Percentiles rank a stretch among this genome's conserved stretches.
phyloP scores from a whole-genome alignment of 106 monocot species.

The Platanthera zijinensis region DNA sequence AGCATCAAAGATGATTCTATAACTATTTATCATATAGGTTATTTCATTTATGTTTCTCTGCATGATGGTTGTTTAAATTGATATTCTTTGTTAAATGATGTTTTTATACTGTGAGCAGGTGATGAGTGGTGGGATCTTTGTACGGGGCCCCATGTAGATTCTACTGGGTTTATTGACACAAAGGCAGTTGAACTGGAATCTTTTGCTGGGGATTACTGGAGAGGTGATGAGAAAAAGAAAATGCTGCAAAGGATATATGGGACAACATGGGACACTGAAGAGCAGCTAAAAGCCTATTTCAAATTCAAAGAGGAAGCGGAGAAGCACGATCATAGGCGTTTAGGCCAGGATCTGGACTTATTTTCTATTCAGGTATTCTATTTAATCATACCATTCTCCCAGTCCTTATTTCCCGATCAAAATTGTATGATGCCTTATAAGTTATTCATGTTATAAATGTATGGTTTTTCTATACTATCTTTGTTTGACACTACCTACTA shows the following conservation, averaged over 20 bases:
- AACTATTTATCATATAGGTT: too few species aligned
- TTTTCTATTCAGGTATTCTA: slow-evolving; percentile 84
- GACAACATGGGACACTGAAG: slow-evolving; percentile 88
- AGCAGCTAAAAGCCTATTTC: slow-evolving; percentile 80
- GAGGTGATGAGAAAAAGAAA: slow-evolving; percentile 77
- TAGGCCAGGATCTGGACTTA: slow-evolving; percentile 95
- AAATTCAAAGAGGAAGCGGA: too few species aligned
- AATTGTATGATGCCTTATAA: neutral
- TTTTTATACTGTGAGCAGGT: too few species aligned
- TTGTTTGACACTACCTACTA: neutral
- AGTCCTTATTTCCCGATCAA: neutral
- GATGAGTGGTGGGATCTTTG: too few species aligned
- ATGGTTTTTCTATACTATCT: neutral
- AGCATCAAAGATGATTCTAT: too few species aligned
- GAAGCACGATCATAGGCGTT: slow-evolving; percentile 86
- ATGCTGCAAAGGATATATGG: slow-evolving; percentile 98
- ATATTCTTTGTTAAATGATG: too few species aligned
- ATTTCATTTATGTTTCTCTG: too few species aligned
- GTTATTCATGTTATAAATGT: neutral
- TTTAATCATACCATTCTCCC: slow-evolving; percentile 1
- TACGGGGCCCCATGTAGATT: too few species aligned
- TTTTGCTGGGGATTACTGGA: slow-evolving; percentile 97
- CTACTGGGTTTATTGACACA: too few species aligned
- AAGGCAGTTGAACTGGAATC: slow-evolving; percentile 90
- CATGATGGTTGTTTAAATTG: neutral